Conservation (phyloP, 345 rosid species). For the Psidium guajava region DNA sequence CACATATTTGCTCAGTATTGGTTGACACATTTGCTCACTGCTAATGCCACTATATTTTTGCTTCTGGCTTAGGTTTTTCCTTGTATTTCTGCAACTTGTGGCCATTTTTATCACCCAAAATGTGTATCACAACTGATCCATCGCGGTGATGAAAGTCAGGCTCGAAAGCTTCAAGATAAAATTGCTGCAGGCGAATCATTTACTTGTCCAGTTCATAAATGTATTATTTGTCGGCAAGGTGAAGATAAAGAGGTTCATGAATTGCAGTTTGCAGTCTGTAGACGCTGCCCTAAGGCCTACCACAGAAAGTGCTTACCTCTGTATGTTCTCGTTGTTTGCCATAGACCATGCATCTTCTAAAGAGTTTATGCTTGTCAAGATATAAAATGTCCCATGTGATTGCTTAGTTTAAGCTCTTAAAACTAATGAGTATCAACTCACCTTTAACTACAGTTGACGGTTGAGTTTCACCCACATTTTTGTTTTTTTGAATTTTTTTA, state of each 20-base stretch:
- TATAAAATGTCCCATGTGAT: background rate
- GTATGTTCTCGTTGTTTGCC: slow-evolving; percentile 13
- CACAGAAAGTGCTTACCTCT: slow-evolving; percentile 65
- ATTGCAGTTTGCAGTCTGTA: slow-evolving; percentile 55
- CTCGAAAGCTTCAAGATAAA: slow-evolving; percentile 17
- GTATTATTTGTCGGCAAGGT: slow-evolving; percentile 30
- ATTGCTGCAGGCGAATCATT: slow-evolving; percentile 48
- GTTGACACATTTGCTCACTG: background rate
- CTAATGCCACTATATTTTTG: background rate
- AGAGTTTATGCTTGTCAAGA: background rate
- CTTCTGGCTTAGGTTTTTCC: slow-evolving; percentile 38
- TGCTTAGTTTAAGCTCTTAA: background rate
- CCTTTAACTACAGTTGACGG: background rate
- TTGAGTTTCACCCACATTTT: background rate
- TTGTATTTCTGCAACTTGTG: slow-evolving; percentile 57
- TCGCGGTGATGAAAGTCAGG: slow-evolving; percentile 19
- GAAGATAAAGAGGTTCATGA: slow-evolving; percentile 31
- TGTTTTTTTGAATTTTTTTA: background rate
- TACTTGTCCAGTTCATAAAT: slow-evolving; percentile 56
- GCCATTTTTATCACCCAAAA: slow-evolving; percentile 59
- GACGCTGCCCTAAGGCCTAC: slow-evolving; percentile 69
- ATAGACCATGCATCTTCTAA: background rate
- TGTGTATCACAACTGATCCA: slow-evolving; percentile 53
- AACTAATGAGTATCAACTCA: background rate
- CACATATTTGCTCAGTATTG: background rate